These are phyloP conservation scores for Ophiocordyceps australis DNA, from an alignment of 2,329 filamentous ascomycete genomes.

Conservation along the genomic window DNA sequence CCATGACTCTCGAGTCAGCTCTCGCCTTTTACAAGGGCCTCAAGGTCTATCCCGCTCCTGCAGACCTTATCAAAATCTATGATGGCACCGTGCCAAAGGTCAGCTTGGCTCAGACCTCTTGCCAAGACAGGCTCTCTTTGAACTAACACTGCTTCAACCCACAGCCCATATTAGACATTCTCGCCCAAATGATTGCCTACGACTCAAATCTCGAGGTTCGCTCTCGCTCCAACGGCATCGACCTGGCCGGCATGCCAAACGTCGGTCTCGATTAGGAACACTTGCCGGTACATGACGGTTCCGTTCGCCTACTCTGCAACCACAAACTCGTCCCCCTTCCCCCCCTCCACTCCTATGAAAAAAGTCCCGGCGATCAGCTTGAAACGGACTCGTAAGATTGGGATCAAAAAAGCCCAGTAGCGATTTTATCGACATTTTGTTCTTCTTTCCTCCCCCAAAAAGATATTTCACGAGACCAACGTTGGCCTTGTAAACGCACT, in stretches of 20 bases:
- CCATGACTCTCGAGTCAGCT: slow-evolving; percentile 63
- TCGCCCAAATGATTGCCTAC: slow-evolving; percentile 95
- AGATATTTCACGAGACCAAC: no score
- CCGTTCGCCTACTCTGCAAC: no score
- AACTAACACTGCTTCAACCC: not conserved
- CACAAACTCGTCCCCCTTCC: no score
- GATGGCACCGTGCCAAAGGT: slow-evolving; percentile 98
- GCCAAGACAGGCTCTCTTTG: not conserved
- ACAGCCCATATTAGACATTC: slow-evolving; percentile 79
- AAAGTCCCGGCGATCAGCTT: no score
- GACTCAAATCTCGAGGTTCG: slow-evolving; percentile 56
- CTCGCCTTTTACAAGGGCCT: slow-evolving; percentile 95
- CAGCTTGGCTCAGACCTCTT: slow-evolving; percentile 2
- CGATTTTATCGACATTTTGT: no score
- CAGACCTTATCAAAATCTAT: slow-evolving; percentile 89
- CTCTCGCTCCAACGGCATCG: slow-evolving; percentile 17
- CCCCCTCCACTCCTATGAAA: no score
- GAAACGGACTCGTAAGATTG: no score
- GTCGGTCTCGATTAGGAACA: slow-evolving; percentile 37
- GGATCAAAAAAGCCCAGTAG: no score
- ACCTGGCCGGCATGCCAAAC: slow-evolving; percentile 28
- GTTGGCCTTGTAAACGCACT: no score
- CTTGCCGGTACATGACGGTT: no score
- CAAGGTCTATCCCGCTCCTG: slow-evolving; percentile 91
- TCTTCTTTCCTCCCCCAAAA: no score